phyloP scores from a whole-genome alignment of 345 rosid genomes.

The Salix arbutifolia region DNA sequence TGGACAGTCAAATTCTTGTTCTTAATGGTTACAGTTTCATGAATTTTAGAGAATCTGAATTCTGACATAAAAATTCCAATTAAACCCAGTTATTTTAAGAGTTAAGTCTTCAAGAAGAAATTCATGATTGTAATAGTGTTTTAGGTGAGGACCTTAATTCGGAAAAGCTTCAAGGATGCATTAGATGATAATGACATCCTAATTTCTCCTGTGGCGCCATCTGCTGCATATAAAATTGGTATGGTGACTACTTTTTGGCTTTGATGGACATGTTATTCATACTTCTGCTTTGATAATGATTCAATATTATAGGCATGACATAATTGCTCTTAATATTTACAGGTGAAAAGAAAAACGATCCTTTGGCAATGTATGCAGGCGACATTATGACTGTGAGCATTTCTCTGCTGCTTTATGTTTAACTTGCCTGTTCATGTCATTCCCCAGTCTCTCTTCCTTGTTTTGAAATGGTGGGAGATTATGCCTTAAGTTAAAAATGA shows the following conservation, averaged over 20 bases:
- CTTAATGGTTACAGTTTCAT: not conserved
- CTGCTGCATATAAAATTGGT: slow-evolving; percentile 89
- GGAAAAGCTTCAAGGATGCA: slow-evolving; percentile 63
- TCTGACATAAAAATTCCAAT: not conserved
- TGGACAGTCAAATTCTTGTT: not conserved
- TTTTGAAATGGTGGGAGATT: not conserved
- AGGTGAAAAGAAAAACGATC: slow-evolving; percentile 91
- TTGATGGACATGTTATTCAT: not conserved
- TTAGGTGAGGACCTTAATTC: slow-evolving; percentile 77
- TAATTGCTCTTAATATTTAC: slow-evolving; percentile 12
- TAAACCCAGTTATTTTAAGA: not conserved
- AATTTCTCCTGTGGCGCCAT: slow-evolving; percentile 90
- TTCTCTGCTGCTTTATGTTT: not conserved
- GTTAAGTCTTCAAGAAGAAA: slow-evolving; percentile 19
- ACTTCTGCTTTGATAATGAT: not conserved
- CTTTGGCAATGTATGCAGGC: slow-evolving; percentile 91
- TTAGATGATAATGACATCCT: slow-evolving; percentile 71
- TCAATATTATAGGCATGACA: not conserved
- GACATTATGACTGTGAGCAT: slow-evolving; percentile 83
- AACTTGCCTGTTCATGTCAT: not conserved
- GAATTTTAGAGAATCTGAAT: not conserved
- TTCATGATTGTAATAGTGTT: slow-evolving; percentile 26
- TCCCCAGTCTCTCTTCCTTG: not conserved
- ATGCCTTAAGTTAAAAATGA: not conserved
- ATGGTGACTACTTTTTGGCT: slow-evolving; percentile 11